phyloP scores from a whole-genome alignment of 176 grass and related monocot genomes.

The Thalia dealbata region DNA sequence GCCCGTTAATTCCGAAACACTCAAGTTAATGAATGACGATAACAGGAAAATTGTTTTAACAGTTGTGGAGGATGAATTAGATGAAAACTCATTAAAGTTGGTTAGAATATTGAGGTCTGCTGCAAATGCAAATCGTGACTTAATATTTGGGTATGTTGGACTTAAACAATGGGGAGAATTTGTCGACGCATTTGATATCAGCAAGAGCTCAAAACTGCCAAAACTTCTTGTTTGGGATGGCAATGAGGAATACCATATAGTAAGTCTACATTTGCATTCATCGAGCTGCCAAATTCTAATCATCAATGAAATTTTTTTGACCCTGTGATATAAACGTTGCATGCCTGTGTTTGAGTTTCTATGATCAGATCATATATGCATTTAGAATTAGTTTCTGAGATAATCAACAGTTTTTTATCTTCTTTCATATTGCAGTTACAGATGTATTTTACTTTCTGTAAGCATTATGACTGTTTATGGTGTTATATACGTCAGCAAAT shows the following conservation, averaged over 20 bases:
- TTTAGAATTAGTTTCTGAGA: not conserved
- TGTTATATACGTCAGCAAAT: not conserved
- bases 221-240: constrained; percentile 89
- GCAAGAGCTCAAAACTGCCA: constrained; percentile 63
- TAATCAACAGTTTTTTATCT: not conserved
- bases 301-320: not conserved
- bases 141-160: constrained; percentile 84
- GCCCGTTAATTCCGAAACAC: constrained; percentile 79
- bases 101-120: constrained; percentile 78
- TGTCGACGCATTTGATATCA: constrained; percentile 75
- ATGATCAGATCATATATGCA: not conserved
- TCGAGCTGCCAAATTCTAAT: not conserved
- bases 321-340: not conserved
- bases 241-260: constrained; percentile 83
- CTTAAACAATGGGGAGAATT: constrained; percentile 86
- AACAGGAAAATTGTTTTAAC: constrained; percentile 77
- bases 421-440: not conserved
- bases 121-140: constrained; percentile 81
- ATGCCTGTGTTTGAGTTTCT: not conserved
- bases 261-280: constrained; percentile 26
- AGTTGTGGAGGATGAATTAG: constrained; percentile 70
- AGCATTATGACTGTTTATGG: not conserved
- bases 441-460: not conserved
- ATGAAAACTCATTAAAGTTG: constrained; percentile 54
- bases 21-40: constrained; percentile 74